These are phyloP conservation scores for Ilyonectria sp. DNA, from an alignment of 2,329 filamentous ascomycete species.

Conservation along the genomic window DNA sequence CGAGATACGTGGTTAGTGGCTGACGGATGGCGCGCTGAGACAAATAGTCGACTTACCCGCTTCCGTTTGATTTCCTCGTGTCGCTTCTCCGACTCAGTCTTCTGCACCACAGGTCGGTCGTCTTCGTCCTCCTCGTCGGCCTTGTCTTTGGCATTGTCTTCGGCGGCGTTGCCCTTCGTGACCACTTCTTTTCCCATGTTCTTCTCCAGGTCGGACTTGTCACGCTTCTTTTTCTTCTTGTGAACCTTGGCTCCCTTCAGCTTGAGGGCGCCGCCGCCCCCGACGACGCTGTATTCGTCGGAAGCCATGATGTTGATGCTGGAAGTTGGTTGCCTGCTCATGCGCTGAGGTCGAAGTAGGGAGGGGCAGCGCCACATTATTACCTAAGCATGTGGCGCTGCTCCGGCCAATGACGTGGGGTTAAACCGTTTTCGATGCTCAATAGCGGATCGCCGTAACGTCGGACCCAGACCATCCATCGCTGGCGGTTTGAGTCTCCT, in stretches of 20 bases:
- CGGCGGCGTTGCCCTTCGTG: constrained; percentile 40
- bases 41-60: constrained; percentile 70
- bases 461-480: constrained; percentile 16
- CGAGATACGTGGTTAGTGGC: constrained; percentile 22
- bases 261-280: constrained; percentile 82
- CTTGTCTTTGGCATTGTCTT: constrained; percentile 43
- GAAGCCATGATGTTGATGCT: constrained; percentile 71
- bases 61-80: constrained; percentile 87
- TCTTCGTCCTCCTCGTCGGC: constrained; percentile 49
- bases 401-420: constrained; percentile 24
- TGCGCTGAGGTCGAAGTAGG: constrained; percentile 18
- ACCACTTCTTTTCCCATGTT: constrained; percentile 56
- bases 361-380: constrained; percentile 14
- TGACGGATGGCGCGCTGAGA: not conserved
- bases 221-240: constrained; percentile 76
- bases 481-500: constrained; percentile 24
- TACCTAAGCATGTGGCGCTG: constrained; percentile 35
- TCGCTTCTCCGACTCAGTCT: constrained; percentile 87
- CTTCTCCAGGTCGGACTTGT: constrained; percentile 63
- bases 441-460: constrained; percentile 9
- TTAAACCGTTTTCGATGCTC: constrained; percentile 5
- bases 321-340: constrained; percentile 12
- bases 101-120: constrained; percentile 59
- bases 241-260: constrained; percentile 82
- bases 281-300: constrained; percentile 79